These are phyloP conservation scores for Coemansia sp. DNA, from an alignment of 192 early-diverging fungal genomes.

Conservation along the genomic window DNA sequence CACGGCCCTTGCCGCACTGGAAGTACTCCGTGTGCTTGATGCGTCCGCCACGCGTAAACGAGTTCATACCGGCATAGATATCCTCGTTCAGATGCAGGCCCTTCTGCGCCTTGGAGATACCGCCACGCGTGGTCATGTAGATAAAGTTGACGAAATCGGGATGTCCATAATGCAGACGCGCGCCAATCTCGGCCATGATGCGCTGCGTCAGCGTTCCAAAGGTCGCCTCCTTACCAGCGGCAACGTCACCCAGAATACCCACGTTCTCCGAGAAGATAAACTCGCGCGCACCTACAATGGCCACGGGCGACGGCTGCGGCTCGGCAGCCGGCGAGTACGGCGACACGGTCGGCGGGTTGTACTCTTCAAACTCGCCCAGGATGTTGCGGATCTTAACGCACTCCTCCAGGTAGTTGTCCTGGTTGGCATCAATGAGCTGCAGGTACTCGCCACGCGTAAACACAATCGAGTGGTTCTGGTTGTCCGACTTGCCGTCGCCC, in stretches of 20 bases:
- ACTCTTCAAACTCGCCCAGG: constrained; percentile 81
- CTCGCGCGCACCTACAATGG: constrained; percentile 84
- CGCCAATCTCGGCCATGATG: constrained; percentile 82
- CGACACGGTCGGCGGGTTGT: constrained; percentile 61
- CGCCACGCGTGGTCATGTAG: constrained; percentile 84
- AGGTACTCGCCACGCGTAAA: constrained; percentile 86
- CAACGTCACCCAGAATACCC: constrained; percentile 83
- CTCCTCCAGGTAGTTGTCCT: constrained; percentile 93
- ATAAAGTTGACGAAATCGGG: constrained; percentile 88
- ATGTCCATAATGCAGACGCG: constrained; percentile 84
- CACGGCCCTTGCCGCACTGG: constrained; percentile 89
- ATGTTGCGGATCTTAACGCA: constrained; percentile 84
- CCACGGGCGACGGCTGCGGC: constrained; percentile 66
- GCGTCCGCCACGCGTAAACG: constrained; percentile 77
- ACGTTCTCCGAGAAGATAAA: constrained; percentile 85
- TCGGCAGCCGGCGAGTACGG: constrained; percentile 68
- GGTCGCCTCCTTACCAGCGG: constrained; percentile 84
- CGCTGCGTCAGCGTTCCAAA: constrained; percentile 85
- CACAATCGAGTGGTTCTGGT: constrained; percentile 84
- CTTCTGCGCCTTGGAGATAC: constrained; percentile 86
- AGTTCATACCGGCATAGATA: constrained; percentile 91
- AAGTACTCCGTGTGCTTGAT: constrained; percentile 92
- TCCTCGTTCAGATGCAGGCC: constrained; percentile 91
- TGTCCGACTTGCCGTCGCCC: constrained; percentile 91
- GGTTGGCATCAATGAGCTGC: constrained; percentile 86